Conservation (phyloP, 2,329 filamentous ascomycete genomes). For the Alternaria sp. region DNA sequence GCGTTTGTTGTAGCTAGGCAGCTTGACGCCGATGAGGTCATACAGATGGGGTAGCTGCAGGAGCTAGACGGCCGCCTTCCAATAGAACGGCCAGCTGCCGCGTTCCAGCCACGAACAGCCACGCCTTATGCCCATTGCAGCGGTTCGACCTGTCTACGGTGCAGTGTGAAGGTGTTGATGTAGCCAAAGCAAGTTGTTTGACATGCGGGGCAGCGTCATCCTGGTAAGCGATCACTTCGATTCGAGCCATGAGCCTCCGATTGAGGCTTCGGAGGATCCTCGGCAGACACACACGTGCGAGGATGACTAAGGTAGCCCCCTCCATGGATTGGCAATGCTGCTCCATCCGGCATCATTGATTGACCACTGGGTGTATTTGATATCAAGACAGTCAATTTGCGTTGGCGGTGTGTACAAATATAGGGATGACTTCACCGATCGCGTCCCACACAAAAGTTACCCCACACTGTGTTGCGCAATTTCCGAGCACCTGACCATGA, state of each 20-base stretch:
- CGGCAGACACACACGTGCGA: background rate
- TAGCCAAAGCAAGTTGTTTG: constrained; percentile 7
- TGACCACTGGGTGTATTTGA: background rate
- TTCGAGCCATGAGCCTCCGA: background rate
- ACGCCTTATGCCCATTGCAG: constrained; percentile 24
- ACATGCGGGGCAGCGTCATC: constrained; percentile 20
- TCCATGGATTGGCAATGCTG: background rate
- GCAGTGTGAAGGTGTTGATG: constrained; percentile 3
- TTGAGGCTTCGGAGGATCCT: background rate
- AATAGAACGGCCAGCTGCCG: constrained; percentile 21
- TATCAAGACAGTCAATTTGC: background rate
- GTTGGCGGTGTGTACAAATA: constrained; percentile 5
- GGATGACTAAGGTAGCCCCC: background rate
- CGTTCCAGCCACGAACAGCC: constrained; percentile 21
- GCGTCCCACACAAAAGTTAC: constrained; percentile 4
- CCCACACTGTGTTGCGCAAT: constrained; percentile 18
- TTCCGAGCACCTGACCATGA: constrained; percentile 12
- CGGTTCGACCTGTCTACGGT: constrained; percentile 7
- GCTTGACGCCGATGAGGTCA: constrained; percentile 27
- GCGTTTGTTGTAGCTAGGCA: constrained; percentile 24
- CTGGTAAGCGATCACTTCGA: constrained; percentile 11
- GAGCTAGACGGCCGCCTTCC: constrained; percentile 26
- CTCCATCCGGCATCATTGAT: background rate
- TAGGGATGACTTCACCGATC: constrained; percentile 18
- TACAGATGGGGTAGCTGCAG: constrained; percentile 23